Conservation (phyloP, 2,329 filamentous ascomycete genomes). For the Ophioceras dolichostomum region DNA sequence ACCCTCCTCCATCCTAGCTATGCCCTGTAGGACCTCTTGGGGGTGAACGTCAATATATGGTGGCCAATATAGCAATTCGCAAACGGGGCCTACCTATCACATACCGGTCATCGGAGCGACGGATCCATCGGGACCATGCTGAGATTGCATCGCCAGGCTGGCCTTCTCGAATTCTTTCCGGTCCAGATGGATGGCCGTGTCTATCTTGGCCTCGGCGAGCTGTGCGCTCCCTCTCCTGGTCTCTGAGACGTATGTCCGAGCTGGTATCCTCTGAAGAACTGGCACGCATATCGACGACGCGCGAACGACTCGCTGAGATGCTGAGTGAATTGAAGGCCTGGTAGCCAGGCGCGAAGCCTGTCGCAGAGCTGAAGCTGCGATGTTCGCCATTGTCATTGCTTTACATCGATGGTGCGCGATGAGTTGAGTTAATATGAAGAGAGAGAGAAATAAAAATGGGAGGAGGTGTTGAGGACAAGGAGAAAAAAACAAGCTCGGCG, state of each 20-base stretch:
- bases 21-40: slow-evolving; percentile 73
- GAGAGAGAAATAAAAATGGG: too few species aligned
- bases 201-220: slow-evolving; percentile 70
- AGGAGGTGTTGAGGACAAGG: too few species aligned
- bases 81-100: not conserved
- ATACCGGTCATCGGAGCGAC: slow-evolving; percentile 68
- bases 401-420: too few species aligned
- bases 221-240: slow-evolving; percentile 69
- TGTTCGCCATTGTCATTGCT: slow-evolving; percentile 59
- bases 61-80: not conserved
- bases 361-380: slow-evolving; percentile 58
- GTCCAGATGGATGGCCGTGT: slow-evolving; percentile 76
- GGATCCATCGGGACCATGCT: slow-evolving; percentile 48
- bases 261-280: slow-evolving; percentile 10
- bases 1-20: slow-evolving; percentile 85
- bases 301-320: slow-evolving; percentile 18
- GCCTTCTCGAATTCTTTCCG: slow-evolving; percentile 62
- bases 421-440: too few species aligned
- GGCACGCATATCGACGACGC: slow-evolving; percentile 17
- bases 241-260: slow-evolving; percentile 70
- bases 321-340: slow-evolving; percentile 23
- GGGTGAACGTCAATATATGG: slow-evolving; percentile 4
- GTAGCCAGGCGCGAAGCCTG: slow-evolving; percentile 55
- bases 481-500: too few species aligned
- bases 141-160: slow-evolving; percentile 39